phyloP scores from a whole-genome alignment of 805 yeast genomes.

The Metschnikowia continentalis region DNA sequence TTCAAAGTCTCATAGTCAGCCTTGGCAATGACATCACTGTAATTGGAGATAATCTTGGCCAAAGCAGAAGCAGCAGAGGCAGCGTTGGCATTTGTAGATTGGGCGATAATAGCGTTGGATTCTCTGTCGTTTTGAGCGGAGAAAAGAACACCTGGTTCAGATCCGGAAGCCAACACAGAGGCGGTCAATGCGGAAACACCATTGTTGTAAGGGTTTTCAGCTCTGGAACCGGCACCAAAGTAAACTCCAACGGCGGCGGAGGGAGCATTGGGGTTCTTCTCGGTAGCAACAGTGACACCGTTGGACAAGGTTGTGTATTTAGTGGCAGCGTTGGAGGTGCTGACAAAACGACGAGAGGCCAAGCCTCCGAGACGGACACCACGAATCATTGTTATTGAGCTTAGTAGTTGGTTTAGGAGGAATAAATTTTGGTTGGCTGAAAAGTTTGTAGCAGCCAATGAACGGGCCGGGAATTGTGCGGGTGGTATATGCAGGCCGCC shows the following conservation, averaged over 20 bases:
- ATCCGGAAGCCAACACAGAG: constrained; percentile 42
- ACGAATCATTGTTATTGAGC: constrained; percentile 34
- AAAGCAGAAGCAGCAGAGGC: constrained; percentile 51
- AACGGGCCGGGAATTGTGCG: constrained; percentile 16
- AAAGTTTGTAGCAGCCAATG: constrained; percentile 17
- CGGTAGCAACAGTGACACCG: constrained; percentile 73
- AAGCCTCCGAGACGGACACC: constrained; percentile 35
- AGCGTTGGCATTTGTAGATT: constrained; percentile 47
- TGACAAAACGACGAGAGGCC: constrained; percentile 51
- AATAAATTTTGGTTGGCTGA: constrained; percentile 11
- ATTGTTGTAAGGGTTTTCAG: constrained; percentile 76
- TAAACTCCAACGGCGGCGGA: constrained; percentile 66
- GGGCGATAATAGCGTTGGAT: constrained; percentile 57
- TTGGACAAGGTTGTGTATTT: constrained; percentile 68
- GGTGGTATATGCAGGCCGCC: constrained; percentile 11
- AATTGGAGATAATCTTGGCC: constrained; percentile 39
- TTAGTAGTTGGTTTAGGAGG: constrained; percentile 6
- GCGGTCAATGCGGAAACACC: constrained; percentile 71
- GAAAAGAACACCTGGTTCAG: constrained; percentile 53
- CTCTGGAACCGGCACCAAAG: constrained; percentile 72
- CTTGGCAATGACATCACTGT: constrained; percentile 37
- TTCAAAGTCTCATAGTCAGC: constrained; percentile 47
- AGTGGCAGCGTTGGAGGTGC: constrained; percentile 56
- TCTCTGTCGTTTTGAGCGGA: constrained; percentile 57
- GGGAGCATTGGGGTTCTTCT: constrained; percentile 51